Evolutionary conservation across 2,329 filamentous ascomycete species (phyloP).

Genomic region (Lomentospora prolificans): DNA sequence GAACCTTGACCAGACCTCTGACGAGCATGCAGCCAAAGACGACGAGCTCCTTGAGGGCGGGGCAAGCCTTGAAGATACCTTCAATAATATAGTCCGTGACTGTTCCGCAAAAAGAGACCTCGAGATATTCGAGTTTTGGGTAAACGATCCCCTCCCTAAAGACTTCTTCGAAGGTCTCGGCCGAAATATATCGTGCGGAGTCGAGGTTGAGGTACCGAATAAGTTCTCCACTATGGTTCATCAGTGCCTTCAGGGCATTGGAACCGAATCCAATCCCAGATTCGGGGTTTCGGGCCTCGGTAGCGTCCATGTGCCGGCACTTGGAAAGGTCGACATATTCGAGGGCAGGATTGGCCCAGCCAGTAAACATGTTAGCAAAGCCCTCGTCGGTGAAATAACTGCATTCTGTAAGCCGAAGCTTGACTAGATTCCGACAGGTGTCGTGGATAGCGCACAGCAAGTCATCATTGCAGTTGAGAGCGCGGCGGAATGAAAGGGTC

Average conservation of each 20-base stretch:
- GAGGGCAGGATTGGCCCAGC: slow-evolving; percentile 67
- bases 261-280: slow-evolving; percentile 64
- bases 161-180: slow-evolving; percentile 60
- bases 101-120: slow-evolving; percentile 66
- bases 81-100: slow-evolving; percentile 57
- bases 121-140: slow-evolving; percentile 58
- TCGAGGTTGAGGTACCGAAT: slow-evolving; percentile 66
- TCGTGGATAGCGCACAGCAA: slow-evolving; percentile 63
- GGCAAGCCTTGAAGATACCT: slow-evolving; percentile 54
- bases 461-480: slow-evolving; percentile 55
- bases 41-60: slow-evolving; percentile 47
- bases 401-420: slow-evolving; percentile 75
- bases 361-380: slow-evolving; percentile 61
- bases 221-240: slow-evolving; percentile 65
- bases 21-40: slow-evolving; percentile 60
- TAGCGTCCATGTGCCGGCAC: slow-evolving; percentile 67
- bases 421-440: slow-evolving; percentile 57
- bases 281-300: slow-evolving; percentile 54
- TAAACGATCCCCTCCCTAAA: slow-evolving; percentile 57
- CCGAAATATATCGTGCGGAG: slow-evolving; percentile 72
- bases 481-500: slow-evolving; percentile 68
- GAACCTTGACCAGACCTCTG: slow-evolving; percentile 38
- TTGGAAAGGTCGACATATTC: slow-evolving; percentile 64
- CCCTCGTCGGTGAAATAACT: slow-evolving; percentile 64
- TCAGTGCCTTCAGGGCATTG: slow-evolving; percentile 67